Base-by-base conservation (phyloP, 2,329 filamentous ascomycete genomes). In the Aspergillus glaucus region DNA sequence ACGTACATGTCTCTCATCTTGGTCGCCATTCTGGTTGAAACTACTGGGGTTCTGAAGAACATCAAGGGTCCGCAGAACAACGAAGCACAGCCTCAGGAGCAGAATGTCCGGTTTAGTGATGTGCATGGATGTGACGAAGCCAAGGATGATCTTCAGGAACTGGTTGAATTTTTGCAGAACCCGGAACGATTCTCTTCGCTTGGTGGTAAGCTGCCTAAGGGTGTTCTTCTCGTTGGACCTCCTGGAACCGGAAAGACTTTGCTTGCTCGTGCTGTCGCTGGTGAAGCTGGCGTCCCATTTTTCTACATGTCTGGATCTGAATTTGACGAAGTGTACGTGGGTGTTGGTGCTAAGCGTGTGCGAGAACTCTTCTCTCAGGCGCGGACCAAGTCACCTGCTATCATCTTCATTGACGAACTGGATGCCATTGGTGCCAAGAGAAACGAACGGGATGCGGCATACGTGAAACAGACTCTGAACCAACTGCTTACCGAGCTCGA, bases 291-390 rank as follows among this genome's bases (percentile, higher is more conserved):
- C 48, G 93, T 98, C 15, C 93, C 93, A 1, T 98, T 98, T 79
- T 98, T 97, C 79, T 98, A 96, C 79, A 97, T 98, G 92, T 98
- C 93, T 63, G 93, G 93, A 45, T 95, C 89, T 50, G 93, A 98
- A 68, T 98, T 98, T 65, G 93, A 98, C 63, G 93, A 98, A 71
- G 86, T 98, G 46, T 98, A 96, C 63, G 94, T 98, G 32, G 93
- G 93, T 65, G 93, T 98, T 47, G 90, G 91, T 64, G 90, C 90
- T 42, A 95, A 98, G 77, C 87, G 93, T 63, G 92, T 98, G 44
- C 88, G 93, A 50, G 93, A 96, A 54, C 80, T 95, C n/a, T 95
- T 95, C 68, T 74, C 78, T 42, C 83, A 87, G 48, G 92, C 92
- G 55, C 88, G 90, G 58, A 70, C 78, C 55, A 96, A 97, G 74